phyloP scores from a whole-genome alignment of 148 eudicot genomes.

The Camellia granthamiana region DNA sequence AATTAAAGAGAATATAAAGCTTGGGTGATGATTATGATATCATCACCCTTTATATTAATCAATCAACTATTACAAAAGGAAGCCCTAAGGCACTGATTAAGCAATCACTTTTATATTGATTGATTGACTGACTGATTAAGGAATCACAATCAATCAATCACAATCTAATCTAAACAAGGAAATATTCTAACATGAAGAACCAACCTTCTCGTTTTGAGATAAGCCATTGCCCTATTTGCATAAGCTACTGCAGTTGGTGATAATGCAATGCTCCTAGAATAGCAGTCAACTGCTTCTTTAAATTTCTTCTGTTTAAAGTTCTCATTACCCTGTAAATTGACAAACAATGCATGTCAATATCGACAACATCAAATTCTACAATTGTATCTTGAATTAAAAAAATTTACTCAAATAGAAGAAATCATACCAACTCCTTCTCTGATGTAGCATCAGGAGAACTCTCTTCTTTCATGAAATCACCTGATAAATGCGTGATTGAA shows the following conservation, averaged over 20 bases:
- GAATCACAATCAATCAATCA: too few species aligned
- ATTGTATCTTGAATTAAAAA: neutral
- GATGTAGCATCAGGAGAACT: constrained; percentile 73
- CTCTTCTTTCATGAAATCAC: constrained; percentile 43
- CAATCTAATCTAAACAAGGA: too few species aligned
- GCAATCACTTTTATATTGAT: too few species aligned
- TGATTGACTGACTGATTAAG: too few species aligned
- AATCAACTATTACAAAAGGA: too few species aligned
- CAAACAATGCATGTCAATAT: constrained; percentile 6
- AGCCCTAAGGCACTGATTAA: too few species aligned
- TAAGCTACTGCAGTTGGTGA: constrained; percentile 94
- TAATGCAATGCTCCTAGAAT: constrained; percentile 88
- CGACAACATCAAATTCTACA: neutral
- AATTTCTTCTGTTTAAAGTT: constrained; percentile 86
- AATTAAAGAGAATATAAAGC: too few species aligned
- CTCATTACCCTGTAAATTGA: constrained; percentile 74
- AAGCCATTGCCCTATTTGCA: constrained; percentile 98
- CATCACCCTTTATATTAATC: too few species aligned
- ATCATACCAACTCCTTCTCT: constrained; percentile 84
- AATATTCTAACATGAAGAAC: constrained; percentile 4
- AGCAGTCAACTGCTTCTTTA: constrained; percentile 91
- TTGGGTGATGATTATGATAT: too few species aligned
- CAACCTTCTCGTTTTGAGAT: constrained; percentile 77
- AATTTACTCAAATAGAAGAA: neutral
- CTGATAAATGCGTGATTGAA: constrained; percentile 44